phyloP scores from a whole-genome alignment of 2,329 filamentous ascomycete genomes.

The Lasiodiplodia hormozganensis region DNA sequence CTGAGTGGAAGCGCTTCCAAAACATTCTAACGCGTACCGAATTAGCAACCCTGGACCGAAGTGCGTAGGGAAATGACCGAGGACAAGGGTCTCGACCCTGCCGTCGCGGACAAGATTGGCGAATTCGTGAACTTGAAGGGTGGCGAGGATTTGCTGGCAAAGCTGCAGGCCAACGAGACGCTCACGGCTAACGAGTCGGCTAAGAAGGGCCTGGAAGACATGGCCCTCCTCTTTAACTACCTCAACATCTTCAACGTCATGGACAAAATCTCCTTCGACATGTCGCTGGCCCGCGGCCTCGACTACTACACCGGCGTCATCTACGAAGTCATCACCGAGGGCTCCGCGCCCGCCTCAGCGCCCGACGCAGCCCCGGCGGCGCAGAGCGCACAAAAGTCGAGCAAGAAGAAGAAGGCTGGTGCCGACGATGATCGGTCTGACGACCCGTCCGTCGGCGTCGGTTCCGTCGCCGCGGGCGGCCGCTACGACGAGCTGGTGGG shows the following conservation, averaged over 20 bases:
- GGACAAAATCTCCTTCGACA: slow-evolving; percentile 82
- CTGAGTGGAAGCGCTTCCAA: not conserved
- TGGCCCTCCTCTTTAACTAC: slow-evolving; percentile 81
- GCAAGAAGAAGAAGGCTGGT: slow-evolving; percentile 53
- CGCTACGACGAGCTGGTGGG: slow-evolving; percentile 92
- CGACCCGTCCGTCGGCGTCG: slow-evolving; percentile 82
- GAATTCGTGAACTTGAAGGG: slow-evolving; percentile 82
- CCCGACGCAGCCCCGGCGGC: slow-evolving; percentile 45
- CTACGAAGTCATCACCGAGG: slow-evolving; percentile 86
- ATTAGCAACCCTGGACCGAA: slow-evolving; percentile 74
- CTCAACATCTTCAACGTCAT: slow-evolving; percentile 77
- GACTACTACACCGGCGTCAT: slow-evolving; percentile 93
- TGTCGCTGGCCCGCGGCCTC: slow-evolving; percentile 87
- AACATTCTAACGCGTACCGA: slow-evolving; percentile 32
- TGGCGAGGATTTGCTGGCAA: slow-evolving; percentile 73
- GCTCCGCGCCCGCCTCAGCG: slow-evolving; percentile 64
- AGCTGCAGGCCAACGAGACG: slow-evolving; percentile 70
- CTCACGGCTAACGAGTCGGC: slow-evolving; percentile 76
- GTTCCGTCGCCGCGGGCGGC: slow-evolving; percentile 86
- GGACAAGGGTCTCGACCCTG: slow-evolving; percentile 80
- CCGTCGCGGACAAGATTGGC: slow-evolving; percentile 86
- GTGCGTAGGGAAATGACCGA: slow-evolving; percentile 93
- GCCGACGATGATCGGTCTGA: slow-evolving; percentile 73
- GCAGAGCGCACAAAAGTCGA: slow-evolving; percentile 50
- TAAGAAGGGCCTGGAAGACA: slow-evolving; percentile 80